phyloP scores from a whole-genome alignment of 2,329 filamentous ascomycete genomes.

The Cordyceps sp. region DNA sequence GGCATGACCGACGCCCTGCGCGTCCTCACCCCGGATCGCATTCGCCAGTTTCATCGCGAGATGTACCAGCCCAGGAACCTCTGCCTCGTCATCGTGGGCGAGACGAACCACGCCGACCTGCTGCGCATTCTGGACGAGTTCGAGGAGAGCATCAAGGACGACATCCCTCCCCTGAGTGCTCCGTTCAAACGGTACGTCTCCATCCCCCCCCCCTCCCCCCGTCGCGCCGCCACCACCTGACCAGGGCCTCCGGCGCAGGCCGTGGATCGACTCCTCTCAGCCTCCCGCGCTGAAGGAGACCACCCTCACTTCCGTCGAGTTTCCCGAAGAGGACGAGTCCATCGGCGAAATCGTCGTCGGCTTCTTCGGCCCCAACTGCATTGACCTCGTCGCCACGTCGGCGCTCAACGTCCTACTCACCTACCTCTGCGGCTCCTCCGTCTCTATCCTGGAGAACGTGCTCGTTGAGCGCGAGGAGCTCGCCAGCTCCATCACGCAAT shows the following conservation, averaged over 20 bases:
- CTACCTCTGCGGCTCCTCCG: conserved; percentile 85
- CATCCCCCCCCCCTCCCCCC: too few relatives aligned
- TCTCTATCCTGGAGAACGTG: conserved; percentile 78
- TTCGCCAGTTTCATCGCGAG: conserved; percentile 82
- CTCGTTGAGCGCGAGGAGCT: conserved; percentile 89
- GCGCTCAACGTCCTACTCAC: conserved; percentile 68
- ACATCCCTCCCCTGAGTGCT: conserved; percentile 58
- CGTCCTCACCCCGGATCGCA: conserved; percentile 71
- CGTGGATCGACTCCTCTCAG: conserved; percentile 80
- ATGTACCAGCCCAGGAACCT: conserved; percentile 98
- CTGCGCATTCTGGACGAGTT: conserved; percentile 73
- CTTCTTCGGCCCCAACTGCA: conserved; percentile 75
- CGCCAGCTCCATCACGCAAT: conserved; percentile 69
- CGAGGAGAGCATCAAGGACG: conserved; percentile 68
- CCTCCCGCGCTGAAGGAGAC: conserved; percentile 58
- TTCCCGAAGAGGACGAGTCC: conserved; percentile 92
- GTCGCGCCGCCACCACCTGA: not conserved
- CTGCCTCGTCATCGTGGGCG: conserved; percentile 80
- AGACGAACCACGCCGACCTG: conserved; percentile 69
- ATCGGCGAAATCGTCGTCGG: conserved; percentile 74
- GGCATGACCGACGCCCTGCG: conserved; percentile 89
- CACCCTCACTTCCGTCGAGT: conserved; percentile 63
- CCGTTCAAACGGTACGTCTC: conserved; percentile 50
- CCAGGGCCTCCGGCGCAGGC: conserved; percentile 30
- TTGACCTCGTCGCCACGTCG: conserved; percentile 47